Base-by-base conservation (phyloP, 2,329 filamentous ascomycete species). In the Chaetomiaceae sp. region DNA sequence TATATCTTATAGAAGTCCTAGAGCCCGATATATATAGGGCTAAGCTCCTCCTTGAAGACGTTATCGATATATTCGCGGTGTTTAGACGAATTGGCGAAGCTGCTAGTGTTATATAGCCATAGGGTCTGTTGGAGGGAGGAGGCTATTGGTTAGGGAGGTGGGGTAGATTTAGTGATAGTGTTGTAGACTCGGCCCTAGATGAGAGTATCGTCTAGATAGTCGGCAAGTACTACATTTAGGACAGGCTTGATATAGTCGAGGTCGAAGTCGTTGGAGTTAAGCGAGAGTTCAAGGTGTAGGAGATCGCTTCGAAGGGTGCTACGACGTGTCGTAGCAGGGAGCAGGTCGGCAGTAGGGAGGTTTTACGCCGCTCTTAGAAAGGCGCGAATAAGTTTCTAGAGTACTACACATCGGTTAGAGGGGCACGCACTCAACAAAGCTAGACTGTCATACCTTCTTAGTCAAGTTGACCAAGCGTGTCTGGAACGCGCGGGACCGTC, bases 161-260 rank as follows among this genome's bases (percentile, higher is more conserved):
- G 23, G 23, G 23, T 25, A 25, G 23, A 25, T 25, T 25, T 9
- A 9, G 23, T 25, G 9, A 25, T 9, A 9, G 23, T 9, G 9
- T 25, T 25, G 9, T 25, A 25, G 23, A 25, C 23, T 25, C 23
- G 23, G 23, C 23, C 23, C 23, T 25, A 25, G 23, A 25, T 25
- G 9, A 25, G 23, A 9, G 40, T 33, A 47, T 56, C 55, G 45
- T 49, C 34, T 34, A 34, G 19, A 44, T 48, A 8, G 43, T 40
- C 43, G 16, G 38, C 33, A 19, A 51, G 14, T 3, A 37, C 51
- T 35, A 30, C n/a, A 2, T 48, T 51, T 7, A 54, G 48, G 44
- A 54, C 38, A 45, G 51, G 43, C 27, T 48, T 54, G 48, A 54
- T 48, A 23, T 43, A 37, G 48, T 51, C 44, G 44, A 54, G 27